phyloP scores from a whole-genome alignment of 2,329 filamentous ascomycete species.

The Blastomyces silverae region DNA sequence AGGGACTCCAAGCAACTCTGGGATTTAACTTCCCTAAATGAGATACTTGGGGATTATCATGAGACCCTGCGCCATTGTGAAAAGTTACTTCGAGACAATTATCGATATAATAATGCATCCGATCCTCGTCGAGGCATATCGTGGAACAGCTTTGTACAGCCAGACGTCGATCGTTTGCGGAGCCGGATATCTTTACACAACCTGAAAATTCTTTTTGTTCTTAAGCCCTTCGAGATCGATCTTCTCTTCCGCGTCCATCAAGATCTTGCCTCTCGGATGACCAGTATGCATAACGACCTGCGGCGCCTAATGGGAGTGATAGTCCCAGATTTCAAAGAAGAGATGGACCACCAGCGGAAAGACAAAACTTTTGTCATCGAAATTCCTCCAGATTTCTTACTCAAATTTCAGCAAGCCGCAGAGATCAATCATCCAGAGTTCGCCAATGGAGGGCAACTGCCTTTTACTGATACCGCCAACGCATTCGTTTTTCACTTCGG shows the following conservation, averaged over 20 bases:
- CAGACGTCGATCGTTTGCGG: slow-evolving; percentile 19
- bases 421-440: slow-evolving; percentile 9
- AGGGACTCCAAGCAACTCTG: not conserved
- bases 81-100: slow-evolving; percentile 17
- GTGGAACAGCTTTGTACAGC: slow-evolving; percentile 16
- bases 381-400: slow-evolving; percentile 1
- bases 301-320: slow-evolving; percentile 11
- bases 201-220: slow-evolving; percentile 9
- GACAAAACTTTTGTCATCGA: not conserved
- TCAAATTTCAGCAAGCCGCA: slow-evolving; percentile 12
- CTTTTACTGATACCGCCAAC: slow-evolving; percentile 5
- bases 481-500: slow-evolving; percentile 9
- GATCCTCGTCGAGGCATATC: slow-evolving; percentile 19
- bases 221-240: slow-evolving; percentile 12
- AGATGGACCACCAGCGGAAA: slow-evolving; percentile 4
- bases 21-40: slow-evolving; percentile 11
- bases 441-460: not conserved
- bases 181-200: slow-evolving; percentile 18
- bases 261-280: slow-evolving; percentile 7
- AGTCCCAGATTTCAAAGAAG: slow-evolving; percentile 12
- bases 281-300: slow-evolving; percentile 11
- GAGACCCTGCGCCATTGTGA: slow-evolving; percentile 21
- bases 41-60: slow-evolving; percentile 22
- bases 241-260: slow-evolving; percentile 11
- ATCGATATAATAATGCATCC: slow-evolving; percentile 15